Base-by-base conservation (phyloP, 805 yeast species). In the Tetrapisispora fleetii region DNA sequence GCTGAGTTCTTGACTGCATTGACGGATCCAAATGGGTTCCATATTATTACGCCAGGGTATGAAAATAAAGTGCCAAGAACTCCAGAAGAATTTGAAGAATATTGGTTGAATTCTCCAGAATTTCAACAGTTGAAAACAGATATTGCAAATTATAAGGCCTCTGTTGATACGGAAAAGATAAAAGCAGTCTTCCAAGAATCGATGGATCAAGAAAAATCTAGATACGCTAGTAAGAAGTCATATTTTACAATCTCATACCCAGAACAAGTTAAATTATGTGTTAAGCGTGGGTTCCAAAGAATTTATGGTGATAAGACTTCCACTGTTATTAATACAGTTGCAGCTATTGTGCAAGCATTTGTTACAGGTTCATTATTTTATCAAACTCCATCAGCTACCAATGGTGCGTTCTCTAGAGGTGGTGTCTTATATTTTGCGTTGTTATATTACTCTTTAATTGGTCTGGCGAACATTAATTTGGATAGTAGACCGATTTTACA, bases 351-450 rank as follows among this genome's bases (percentile, higher is more conserved):
- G 33, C 81, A 80, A 63, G 72, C 83, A n/a, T 71, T 83, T 45
- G 73, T 82, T 57, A 68, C 72, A 13, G 85, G 87, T 32, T 82
- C 89, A 0, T 67, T 83, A 54, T 82, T 72, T 62, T 80, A 74
- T 64, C 67, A 77, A 47, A 64, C 79, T 17, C 75, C 79, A 1
- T 63, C 67, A 2, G 50, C 67, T 32, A 81, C 85, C 0, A 48
- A 58, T 10, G 81, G 84, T 42, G 80, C 83, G 7, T 83, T 78
- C 56, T 73, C 82, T 8, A 71, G 87, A 54, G 81, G 84, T 50
- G 85, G 86, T 57, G 69, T 75, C 27, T 55, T 82, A 4, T 83
- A 79, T 65, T 83, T 80, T 55, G 70, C 79, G 21, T 67, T 79
- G 11, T 68, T 83, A 52, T 80, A 78, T 60, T 73, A 72, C 58